Percentiles rank a stretch among this genome's conserved stretches.
Evolutionary conservation across 768 basidiomycete genomes (phyloP).

Genomic region (Podaxis sp.): DNA sequence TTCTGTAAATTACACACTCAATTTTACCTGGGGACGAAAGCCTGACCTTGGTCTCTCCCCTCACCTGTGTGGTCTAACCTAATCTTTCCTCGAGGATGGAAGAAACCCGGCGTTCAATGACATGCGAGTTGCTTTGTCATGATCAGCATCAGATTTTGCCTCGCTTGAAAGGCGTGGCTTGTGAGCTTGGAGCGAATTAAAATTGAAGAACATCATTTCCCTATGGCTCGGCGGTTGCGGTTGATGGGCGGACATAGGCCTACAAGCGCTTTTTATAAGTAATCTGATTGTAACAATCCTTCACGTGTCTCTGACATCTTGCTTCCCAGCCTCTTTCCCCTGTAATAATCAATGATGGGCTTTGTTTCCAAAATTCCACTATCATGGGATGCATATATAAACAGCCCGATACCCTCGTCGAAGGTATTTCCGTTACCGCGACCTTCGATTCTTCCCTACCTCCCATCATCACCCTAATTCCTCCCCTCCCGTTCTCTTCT

Average conservation of each 20-base stretch:
- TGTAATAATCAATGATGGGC: not conserved
- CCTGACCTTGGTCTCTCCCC: not conserved
- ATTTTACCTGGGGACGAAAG: not conserved
- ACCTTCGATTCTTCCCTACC: not conserved
- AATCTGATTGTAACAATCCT: not conserved
- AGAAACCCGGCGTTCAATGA: not conserved
- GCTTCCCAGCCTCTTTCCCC: not conserved
- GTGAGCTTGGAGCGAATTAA: not conserved
- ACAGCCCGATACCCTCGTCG: not conserved
- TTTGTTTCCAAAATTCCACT: not conserved
- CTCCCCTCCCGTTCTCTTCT: not conserved
- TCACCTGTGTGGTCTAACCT: not conserved
- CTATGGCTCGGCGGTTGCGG: not conserved
- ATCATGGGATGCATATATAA: not conserved
- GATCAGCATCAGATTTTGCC: not conserved
- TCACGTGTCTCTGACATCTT: constrained; percentile 5
- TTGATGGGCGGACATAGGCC: constrained; percentile 1
- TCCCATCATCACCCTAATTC: not conserved
- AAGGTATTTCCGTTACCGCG: not conserved
- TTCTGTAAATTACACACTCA: not conserved
- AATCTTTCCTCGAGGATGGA: not conserved
- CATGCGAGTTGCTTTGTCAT: not conserved
- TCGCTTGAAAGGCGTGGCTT: not conserved
- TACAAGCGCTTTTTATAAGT: not conserved
- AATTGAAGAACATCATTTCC: not conserved